These are phyloP conservation scores for Esteya vermicola DNA, from an alignment of 2,329 filamentous ascomycete species.

Conservation along the genomic window DNA sequence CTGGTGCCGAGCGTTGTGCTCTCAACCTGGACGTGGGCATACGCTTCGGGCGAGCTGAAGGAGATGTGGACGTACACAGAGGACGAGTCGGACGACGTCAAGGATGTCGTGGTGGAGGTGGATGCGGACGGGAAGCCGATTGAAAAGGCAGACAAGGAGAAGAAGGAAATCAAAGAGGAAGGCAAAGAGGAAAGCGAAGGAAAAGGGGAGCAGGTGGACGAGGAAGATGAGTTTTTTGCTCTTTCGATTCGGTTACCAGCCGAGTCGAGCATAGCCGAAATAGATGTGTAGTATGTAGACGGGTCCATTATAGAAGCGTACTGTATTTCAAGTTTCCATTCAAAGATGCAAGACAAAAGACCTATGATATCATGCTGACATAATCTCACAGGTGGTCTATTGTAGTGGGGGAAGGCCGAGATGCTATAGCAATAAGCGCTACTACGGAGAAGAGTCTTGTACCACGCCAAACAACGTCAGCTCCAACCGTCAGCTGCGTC, in stretches of 20 bases:
- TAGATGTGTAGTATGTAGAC: constrained; percentile 1
- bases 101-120: constrained; percentile 40
- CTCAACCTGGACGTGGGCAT: constrained; percentile 60
- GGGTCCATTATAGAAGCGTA: no score
- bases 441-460: no score
- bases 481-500: no score
- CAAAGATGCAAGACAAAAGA: no score
- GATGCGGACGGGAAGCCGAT: constrained; percentile 32
- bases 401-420: no score
- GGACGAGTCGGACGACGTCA: constrained; percentile 41
- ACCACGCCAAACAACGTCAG: no score
- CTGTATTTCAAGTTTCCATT: no score
- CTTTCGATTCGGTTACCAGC: constrained; percentile 1
- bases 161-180: not conserved
- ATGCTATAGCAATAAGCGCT: no score
- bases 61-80: constrained; percentile 78
- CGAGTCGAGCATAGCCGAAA: not conserved
- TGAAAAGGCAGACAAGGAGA: constrained; percentile 12
- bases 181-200: constrained; percentile 6
- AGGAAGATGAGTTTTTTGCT: not conserved
- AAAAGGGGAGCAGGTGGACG: not conserved
- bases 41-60: constrained; percentile 51
- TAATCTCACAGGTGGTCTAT: no score
- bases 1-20: constrained; percentile 75
- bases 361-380: no score